Conservation (phyloP, 2,329 filamentous ascomycete species). For the Sclerotinia glacialis region DNA sequence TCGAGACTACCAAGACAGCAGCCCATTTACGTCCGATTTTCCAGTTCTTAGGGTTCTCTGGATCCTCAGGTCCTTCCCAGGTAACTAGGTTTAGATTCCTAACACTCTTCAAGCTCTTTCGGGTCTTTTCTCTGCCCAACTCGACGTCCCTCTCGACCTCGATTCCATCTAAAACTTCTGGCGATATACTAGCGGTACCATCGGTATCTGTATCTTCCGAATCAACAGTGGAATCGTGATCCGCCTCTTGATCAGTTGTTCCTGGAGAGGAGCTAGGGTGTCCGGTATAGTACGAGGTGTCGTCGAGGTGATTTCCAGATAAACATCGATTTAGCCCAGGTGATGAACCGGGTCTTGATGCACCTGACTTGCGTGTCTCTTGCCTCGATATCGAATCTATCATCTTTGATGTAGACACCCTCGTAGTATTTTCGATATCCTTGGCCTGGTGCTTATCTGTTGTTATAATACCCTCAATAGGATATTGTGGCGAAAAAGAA, state of each 20-base stretch:
- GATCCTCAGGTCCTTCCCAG: constrained; percentile 34
- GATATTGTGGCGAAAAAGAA: neutral
- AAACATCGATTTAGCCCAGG: constrained; percentile 25
- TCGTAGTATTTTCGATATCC: neutral
- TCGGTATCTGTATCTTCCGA: constrained; percentile 21
- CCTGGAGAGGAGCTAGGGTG: constrained; percentile 2
- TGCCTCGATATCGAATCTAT: neutral
- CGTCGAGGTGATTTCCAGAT: constrained; percentile 32
- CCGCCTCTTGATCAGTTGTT: neutral
- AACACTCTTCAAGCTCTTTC: constrained; percentile 28
- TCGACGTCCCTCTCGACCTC: constrained; percentile 34
- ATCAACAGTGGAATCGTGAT: neutral
- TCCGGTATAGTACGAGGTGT: constrained; percentile 25
- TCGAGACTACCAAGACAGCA: constrained; percentile 45
- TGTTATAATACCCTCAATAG: neutral
- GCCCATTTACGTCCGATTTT: constrained; percentile 45
- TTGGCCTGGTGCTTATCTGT: neutral
- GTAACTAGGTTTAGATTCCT: constrained; percentile 34
- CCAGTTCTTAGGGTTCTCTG: constrained; percentile 37
- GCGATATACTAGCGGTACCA: constrained; percentile 24
- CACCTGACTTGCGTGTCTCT: constrained; percentile 16
- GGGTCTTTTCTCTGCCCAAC: constrained; percentile 26
- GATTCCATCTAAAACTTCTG: constrained; percentile 32
- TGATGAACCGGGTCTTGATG: constrained; percentile 24
- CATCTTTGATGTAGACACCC: neutral